Conservation (phyloP, 495 filamentous ascomycete species). For the Xylaria flabelliformis region DNA sequence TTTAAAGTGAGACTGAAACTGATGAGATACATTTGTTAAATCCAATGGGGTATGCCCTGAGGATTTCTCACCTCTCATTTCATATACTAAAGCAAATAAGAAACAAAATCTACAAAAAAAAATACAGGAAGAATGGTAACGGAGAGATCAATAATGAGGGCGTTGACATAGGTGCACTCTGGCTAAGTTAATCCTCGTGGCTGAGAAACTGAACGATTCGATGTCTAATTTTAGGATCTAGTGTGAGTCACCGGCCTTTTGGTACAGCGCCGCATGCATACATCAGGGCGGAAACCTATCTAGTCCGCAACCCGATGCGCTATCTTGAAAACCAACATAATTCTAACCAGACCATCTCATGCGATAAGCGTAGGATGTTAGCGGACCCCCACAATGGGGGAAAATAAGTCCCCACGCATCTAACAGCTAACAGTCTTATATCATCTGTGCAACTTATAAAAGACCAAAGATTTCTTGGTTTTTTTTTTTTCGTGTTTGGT, state of each 20-base stretch:
- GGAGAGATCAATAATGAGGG: neutral
- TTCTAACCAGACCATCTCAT: neutral
- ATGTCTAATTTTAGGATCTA: neutral
- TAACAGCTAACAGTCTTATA: neutral
- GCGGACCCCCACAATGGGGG: neutral
- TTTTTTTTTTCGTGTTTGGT: neutral
- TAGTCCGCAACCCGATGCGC: neutral
- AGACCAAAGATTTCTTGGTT: neutral
- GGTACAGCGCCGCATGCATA: neutral
- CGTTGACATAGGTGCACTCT: neutral
- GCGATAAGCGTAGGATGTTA: neutral
- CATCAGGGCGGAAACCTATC: neutral
- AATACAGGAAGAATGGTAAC: neutral
- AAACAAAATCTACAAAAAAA: neutral
- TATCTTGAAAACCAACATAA: neutral
- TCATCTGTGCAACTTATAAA: neutral
- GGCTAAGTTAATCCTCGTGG: no score
- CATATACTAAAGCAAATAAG: neutral
- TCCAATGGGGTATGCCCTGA: no score
- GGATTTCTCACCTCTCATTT: no score
- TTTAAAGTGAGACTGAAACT: neutral
- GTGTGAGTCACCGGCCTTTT: neutral
- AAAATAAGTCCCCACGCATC: neutral
- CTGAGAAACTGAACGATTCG: no score
- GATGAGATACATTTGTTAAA: neutral